Evolutionary conservation across 2,329 filamentous ascomycete species (phyloP), one percentile per base, ranked within the genome.

Genomic region (Botrytis fabae): DNA sequence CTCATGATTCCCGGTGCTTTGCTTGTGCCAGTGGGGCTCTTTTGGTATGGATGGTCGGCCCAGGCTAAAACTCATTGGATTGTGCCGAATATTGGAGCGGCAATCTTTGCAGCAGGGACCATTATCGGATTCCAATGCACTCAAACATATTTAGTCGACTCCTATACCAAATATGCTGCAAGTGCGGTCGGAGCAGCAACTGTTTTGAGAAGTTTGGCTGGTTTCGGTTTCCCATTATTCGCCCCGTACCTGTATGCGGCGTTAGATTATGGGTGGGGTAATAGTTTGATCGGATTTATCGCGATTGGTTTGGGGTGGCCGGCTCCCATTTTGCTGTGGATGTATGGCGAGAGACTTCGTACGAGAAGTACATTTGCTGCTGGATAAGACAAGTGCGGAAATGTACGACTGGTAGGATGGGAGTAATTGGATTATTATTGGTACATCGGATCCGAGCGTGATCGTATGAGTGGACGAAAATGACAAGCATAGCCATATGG

Each of bases 21-120:
- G 0, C 75, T 90, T 1, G 76, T 91, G 0, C 90, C 90, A 0
- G 81, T 90, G 16, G 85, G 86, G 1, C 82, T 90, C 0, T 85
- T 89, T 75, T 83, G 85, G 80, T 90, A 89, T 77, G 88, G 88
- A 51, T 90, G 88, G 88, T 82, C 83, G 0, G 86, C 86, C 0
- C 82, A 89, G 65, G 83, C 84, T 38, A 78, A 84, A 9, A 81
- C 83, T 0, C 85, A 87, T 76, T 90, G 87, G 86, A 86, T 90
- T 44, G 81, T 87, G 28, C 87, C 88, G 0, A 88, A 89, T 70
- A 85, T 89, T 59, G 88, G 88, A 4, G 86, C 85, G 4, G 79
- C 80, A 0, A 83, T 88, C 28, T 85, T 89, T 72, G 85, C 86
- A 0, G 80, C 84, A 4, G 87, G 87, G 2, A 84, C 85, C 2